A percentile compares a stretch with the other conserved stretches of the same genome.
Conservation (phyloP, 257 asterid genomes). For the Lycium ferocissimum region DNA sequence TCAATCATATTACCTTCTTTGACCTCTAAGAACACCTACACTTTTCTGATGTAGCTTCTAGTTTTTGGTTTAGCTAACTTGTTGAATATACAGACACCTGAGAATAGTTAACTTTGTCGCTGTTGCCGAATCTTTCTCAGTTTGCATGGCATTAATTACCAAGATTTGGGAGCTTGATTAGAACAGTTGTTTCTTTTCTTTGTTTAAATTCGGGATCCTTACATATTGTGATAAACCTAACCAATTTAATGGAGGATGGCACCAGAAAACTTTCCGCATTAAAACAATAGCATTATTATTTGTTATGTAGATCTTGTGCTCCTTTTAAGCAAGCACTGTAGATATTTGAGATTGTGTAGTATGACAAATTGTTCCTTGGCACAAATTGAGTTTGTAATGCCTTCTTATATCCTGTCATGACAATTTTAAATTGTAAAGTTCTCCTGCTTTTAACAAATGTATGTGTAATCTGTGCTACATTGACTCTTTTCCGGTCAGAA, state of each 20-base stretch:
- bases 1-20: slow-evolving; percentile 22
- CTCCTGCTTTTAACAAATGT: background rate
- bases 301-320: background rate
- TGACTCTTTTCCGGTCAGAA: background rate
- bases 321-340: slow-evolving; percentile 6
- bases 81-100: slow-evolving; percentile 19
- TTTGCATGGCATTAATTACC: background rate
- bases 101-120: background rate
- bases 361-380: background rate
- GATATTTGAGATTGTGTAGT: slow-evolving; percentile 11
- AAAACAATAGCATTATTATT: background rate
- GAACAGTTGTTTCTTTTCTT: background rate
- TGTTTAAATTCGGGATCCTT: background rate
- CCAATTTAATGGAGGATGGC: slow-evolving; percentile 22
- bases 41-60: slow-evolving; percentile 12
- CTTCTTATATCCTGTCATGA: slow-evolving; percentile 13
- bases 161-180: slow-evolving; percentile 17
- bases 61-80: slow-evolving; percentile 6
- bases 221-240: background rate
- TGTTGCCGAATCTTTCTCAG: slow-evolving; percentile 20
- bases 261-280: background rate
- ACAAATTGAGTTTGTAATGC: slow-evolving; percentile 27
- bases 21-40: background rate
- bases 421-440: background rate
- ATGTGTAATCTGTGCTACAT: background rate